Conservation (phyloP, 106 monocot genomes). For the Agapanthus africanus region DNA sequence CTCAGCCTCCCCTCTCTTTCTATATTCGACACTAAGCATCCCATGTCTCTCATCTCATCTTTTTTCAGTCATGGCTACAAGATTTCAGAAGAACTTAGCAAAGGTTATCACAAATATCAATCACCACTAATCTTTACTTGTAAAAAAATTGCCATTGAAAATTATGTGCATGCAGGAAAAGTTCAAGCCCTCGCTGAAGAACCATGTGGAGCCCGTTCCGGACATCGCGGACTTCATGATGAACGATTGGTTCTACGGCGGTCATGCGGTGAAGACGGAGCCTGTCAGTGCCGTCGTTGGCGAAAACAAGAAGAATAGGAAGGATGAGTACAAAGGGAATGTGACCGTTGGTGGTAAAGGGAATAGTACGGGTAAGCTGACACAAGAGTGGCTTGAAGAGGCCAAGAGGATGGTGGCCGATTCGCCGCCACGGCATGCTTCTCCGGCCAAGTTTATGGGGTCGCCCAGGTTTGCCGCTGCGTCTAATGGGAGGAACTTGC, state of each 20-base stretch:
- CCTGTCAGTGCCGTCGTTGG: too few species aligned
- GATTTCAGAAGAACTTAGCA: too few species aligned
- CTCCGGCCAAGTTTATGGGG: slow-evolving; percentile 2
- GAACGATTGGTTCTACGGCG: slow-evolving; percentile 47
- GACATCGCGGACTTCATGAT: slow-evolving; percentile 37
- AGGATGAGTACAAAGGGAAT: background rate
- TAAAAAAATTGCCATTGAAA: background rate
- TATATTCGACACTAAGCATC: too few species aligned
- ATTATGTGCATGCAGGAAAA: background rate
- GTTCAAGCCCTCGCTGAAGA: background rate
- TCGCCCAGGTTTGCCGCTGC: slow-evolving; percentile 23
- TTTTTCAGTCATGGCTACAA: slow-evolving; percentile 6
- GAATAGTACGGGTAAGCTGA: slow-evolving; percentile 20
- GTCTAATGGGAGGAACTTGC: background rate
- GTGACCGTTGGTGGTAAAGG: background rate
- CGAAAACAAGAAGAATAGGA: background rate
- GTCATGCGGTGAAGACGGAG: background rate
- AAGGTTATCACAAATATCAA: background rate
- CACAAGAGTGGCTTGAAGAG: slow-evolving; percentile 51
- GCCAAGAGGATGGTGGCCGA: slow-evolving; percentile 30
- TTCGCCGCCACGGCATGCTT: slow-evolving; percentile 11
- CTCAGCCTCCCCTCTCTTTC: background rate
- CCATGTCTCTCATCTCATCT: background rate
- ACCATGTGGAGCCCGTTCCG: background rate
- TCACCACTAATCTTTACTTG: background rate